Percentiles rank a stretch among this genome's conserved stretches.
phyloP scores from a whole-genome alignment of 495 filamentous ascomycete genomes.

The Xylaria telfairii region DNA sequence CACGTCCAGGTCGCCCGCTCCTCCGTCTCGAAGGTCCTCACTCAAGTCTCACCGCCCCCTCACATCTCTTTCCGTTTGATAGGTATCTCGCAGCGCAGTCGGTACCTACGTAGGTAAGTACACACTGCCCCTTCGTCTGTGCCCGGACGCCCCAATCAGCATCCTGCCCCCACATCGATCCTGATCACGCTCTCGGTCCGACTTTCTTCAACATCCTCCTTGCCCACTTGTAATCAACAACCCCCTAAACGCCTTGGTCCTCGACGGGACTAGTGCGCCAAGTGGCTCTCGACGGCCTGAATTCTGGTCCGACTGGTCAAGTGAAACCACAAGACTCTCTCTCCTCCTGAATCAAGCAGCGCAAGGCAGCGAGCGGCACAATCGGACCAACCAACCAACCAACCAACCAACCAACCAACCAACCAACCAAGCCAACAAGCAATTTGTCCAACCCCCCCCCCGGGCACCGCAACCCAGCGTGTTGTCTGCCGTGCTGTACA shows the following conservation, averaged over 20 bases:
- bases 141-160: conserved; percentile 14
- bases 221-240: not conserved
- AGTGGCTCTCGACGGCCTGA: conserved; percentile 9
- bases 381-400: not conserved
- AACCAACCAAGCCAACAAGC: conserved; percentile 12
- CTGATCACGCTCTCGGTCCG: conserved; percentile 1
- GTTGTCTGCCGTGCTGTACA: conserved; percentile 9
- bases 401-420: not conserved
- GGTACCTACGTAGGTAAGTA: too few relatives aligned
- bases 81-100: too few relatives aligned
- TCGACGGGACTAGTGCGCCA: conserved; percentile 15
- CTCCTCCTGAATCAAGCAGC: conserved; percentile 19
- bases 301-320: not conserved
- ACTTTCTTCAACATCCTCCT: conserved; percentile 4
- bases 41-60: conserved; percentile 24
- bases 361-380: not conserved
- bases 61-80: not conserved
- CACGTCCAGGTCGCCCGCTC: not conserved
- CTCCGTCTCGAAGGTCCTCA: not conserved
- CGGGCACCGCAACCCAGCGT: conserved; percentile 1
- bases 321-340: conserved; percentile 3
- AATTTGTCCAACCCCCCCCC: conserved; percentile 7
- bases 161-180: not conserved
- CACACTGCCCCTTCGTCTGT: not conserved
- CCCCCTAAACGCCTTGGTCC: not conserved